These are phyloP conservation scores for Hordeum marinum DNA, from an alignment of 176 grass and related monocot genomes.

Conservation along the genomic window DNA sequence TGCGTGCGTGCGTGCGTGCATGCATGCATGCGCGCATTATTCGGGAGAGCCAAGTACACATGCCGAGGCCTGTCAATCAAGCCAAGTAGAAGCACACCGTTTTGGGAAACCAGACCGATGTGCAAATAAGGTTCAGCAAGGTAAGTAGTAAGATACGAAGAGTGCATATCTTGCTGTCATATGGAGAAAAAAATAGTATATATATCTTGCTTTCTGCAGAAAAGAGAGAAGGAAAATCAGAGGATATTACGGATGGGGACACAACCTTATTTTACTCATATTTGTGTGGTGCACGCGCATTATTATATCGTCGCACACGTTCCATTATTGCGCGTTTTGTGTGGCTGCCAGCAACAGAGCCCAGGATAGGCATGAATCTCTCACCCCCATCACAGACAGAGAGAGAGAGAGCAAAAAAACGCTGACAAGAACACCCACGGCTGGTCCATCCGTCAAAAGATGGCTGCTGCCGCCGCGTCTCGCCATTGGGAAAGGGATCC, in stretches of 20 bases:
- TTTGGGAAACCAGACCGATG: background rate
- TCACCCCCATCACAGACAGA: background rate
- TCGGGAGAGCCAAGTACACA: background rate
- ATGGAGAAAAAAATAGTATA: background rate
- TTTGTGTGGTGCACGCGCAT: background rate
- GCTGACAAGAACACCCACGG: background rate
- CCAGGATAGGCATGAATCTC: conserved; percentile 21
- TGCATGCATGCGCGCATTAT: background rate
- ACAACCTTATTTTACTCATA: background rate
- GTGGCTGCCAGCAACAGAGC: background rate
- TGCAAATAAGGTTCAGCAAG: background rate
- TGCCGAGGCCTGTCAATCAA: background rate
- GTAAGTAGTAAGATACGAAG: background rate
- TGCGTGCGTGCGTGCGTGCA: too few relatives aligned
- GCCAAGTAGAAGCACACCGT: background rate
- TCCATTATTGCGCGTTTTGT: background rate
- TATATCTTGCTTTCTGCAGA: background rate
- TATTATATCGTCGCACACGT: background rate
- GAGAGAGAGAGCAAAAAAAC: background rate
- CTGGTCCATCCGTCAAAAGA: background rate
- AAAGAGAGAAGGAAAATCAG: background rate
- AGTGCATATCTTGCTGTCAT: background rate
- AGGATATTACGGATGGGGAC: background rate
- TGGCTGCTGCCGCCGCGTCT: too few relatives aligned
- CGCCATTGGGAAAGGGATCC: background rate